Evolutionary conservation across 2,329 filamentous ascomycete genomes (phyloP), one percentile per base, ranked within the genome.

Genomic region (Scedosporium minutisporum): DNA sequence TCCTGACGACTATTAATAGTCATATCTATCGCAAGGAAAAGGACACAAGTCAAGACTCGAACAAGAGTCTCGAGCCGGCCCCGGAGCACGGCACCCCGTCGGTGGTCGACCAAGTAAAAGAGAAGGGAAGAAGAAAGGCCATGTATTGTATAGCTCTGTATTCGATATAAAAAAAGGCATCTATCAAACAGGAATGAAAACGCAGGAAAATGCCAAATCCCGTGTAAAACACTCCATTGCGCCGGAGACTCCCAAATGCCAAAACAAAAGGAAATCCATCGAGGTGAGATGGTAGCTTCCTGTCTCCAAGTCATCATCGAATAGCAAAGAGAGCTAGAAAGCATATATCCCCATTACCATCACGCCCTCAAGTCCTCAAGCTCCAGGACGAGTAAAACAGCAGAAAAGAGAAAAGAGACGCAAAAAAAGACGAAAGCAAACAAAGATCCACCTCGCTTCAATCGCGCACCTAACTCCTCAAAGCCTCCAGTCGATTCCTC

Each of bases 401-500:
- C 2, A 12, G 33, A 38, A 38, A 14, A 14, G 33, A 38, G 3
- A 38, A 38, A 10, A 5, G 10, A 38, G 10, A 6, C 33, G 9
- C 9, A 38, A 10, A 12, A 38, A 33, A 33, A 38, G 10, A 38
- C 10, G 4, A 38, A 38, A 6, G 4, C 33, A 38, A 12, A 14
- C 9, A 38, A 38, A 14, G 33, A 38, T 12, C 33, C 33, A 38
- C 33, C 33, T 38, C 33, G 33, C 33, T 41, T 7, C 55, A 58
- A 33, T 3, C 59, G 6, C 4, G 33, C 41, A 27, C 16, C 68
- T 74, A 96, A 75, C 92, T 97, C 82, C 95, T 90, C 71, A 97
- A 77, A 42, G 93, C 93, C 77, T 97, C 91, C 68, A 99, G 75
- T 58, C 93, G 82, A 68, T 92, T 92, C 72, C 93, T 82, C 95